Evolutionary conservation across 768 basidiomycete genomes (phyloP), one percentile per base, ranked within the genome.

Genomic region (Sarcodon sp.): DNA sequence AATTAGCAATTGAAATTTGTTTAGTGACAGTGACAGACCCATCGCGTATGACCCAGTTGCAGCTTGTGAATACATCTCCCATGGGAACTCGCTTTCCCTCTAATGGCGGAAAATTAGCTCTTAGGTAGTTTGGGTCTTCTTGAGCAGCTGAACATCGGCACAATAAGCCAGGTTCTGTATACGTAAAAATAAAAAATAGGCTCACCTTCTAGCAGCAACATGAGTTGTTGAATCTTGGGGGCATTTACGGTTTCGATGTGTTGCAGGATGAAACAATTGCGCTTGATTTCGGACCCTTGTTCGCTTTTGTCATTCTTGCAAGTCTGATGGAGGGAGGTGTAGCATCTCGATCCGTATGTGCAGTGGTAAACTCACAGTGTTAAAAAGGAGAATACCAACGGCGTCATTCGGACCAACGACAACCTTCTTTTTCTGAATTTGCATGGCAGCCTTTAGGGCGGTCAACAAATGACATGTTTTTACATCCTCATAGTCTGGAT

Each of bases 301-400:
- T 58, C 66, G 60, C 61, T 54, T 47, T 62, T 58, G 45, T 65
- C 63, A 44, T 66, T 57, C 51, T 62, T 59, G 66, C 68, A 64
- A 51, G 56, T 60, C 61, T 65, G 35, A 4, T n/a, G 7, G 27
- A 45, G 12, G 27, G 38, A n/a, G 36, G 21, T 9, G 39, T n/a
- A 7, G 21, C 18, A 7, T 4, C 21, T 27, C 21, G 11, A 6
- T 21, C 27, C 13, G 8, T 11, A 35, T 21, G 51, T 7, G 35
- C 31, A 33, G 5, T 31, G 4, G 12, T n/a, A 3, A 31, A 58
- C 83, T 72, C 60, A 93, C 92, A 49, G 90, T 89, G 53, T 99
- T 97, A 67, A 87, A 99, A 8, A 98, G 67, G 54, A 98, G 59
- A 35, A 98, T 83, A 4, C 94, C 96, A 39, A 97, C 80, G 32